phyloP scores from a whole-genome alignment of 768 basidiomycete species.

The Pulveroboletus frians region DNA sequence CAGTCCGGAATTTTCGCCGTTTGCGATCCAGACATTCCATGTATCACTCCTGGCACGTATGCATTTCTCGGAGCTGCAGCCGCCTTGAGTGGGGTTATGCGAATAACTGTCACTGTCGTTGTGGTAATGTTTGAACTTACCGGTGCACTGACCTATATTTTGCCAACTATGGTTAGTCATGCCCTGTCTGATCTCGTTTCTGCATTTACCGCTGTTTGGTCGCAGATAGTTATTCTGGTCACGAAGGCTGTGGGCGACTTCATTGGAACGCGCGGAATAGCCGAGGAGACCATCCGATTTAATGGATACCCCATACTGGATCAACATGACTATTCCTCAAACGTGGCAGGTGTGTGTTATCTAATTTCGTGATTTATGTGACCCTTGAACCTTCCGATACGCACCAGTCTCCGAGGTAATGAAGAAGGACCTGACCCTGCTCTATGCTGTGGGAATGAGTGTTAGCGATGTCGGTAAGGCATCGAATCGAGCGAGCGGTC shows the following conservation, averaged over 20 bases:
- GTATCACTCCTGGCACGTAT: slow-evolving; percentile 98
- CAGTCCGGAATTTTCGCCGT: slow-evolving; percentile 83
- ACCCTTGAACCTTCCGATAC: slow-evolving; percentile 1
- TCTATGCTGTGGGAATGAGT: slow-evolving; percentile 71
- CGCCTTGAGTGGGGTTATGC: slow-evolving; percentile 91
- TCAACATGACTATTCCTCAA: slow-evolving; percentile 89
- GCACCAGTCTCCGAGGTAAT: slow-evolving; percentile 80
- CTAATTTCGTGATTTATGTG: background rate
- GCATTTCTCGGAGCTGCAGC: slow-evolving; percentile 97
- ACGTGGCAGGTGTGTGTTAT: slow-evolving; percentile 76
- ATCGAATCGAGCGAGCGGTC: background rate
- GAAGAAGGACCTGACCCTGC: slow-evolving; percentile 70
- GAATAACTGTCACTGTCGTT: slow-evolving; percentile 95
- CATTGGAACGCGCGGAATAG: slow-evolving; percentile 88
- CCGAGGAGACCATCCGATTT: slow-evolving; percentile 95
- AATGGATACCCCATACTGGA: slow-evolving; percentile 97
- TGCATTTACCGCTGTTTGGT: slow-evolving; percentile 10
- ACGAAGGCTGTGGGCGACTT: slow-evolving; percentile 97
- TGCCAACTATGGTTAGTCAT: slow-evolving; percentile 87
- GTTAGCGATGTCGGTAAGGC: slow-evolving; percentile 74
- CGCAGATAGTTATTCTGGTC: slow-evolving; percentile 88
- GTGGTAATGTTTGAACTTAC: slow-evolving; percentile 99
- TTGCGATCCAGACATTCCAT: slow-evolving; percentile 88
- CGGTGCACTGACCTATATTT: slow-evolving; percentile 92
- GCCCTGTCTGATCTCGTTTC: slow-evolving; percentile 3